phyloP scores from a whole-genome alignment of 2,329 filamentous ascomycete species.

The Xylariomycetidae sp. region DNA sequence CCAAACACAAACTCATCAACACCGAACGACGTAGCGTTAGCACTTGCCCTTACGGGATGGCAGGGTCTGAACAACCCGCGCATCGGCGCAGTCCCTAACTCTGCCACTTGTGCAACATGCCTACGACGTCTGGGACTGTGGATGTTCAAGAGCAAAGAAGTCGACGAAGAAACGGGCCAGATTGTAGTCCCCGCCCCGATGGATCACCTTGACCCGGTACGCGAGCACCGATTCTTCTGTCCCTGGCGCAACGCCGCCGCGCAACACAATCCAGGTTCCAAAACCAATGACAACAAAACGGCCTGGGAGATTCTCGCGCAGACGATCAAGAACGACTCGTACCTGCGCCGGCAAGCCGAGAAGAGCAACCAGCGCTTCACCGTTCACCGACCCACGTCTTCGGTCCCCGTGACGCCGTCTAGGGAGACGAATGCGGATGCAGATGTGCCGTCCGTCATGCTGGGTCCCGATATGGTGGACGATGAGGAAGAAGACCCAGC shows the following conservation, averaged over 20 bases:
- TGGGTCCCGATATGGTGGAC: constrained; percentile 23
- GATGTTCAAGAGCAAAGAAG: constrained; percentile 80
- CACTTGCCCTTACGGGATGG: constrained; percentile 72
- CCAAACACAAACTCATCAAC: constrained; percentile 21
- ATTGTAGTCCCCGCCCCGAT: constrained; percentile 57
- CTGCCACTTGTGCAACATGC: constrained; percentile 79
- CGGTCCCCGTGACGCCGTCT: constrained; percentile 21
- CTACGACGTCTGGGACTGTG: constrained; percentile 85
- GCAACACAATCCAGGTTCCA: constrained; percentile 49
- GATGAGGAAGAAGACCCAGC: constrained; percentile 46
- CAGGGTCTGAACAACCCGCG: constrained; percentile 55
- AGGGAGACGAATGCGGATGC: constrained; percentile 13
- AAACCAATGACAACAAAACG: constrained; percentile 33
- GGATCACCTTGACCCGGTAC: constrained; percentile 62
- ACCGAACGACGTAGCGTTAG: constrained; percentile 59
- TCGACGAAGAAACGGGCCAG: constrained; percentile 46
- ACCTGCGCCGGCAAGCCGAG: constrained; percentile 37
- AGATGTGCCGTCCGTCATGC: constrained; percentile 12
- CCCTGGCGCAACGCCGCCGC: constrained; percentile 67
- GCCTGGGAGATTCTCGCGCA: constrained; percentile 53
- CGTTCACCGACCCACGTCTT: constrained; percentile 21
- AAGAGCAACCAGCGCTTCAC: constrained; percentile 24
- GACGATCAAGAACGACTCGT: constrained; percentile 55
- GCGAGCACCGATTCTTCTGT: constrained; percentile 78
- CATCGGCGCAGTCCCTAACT: constrained; percentile 60